phyloP scores from a whole-genome alignment of 2,329 filamentous ascomycete species.

The Colletotrichum sp. region DNA sequence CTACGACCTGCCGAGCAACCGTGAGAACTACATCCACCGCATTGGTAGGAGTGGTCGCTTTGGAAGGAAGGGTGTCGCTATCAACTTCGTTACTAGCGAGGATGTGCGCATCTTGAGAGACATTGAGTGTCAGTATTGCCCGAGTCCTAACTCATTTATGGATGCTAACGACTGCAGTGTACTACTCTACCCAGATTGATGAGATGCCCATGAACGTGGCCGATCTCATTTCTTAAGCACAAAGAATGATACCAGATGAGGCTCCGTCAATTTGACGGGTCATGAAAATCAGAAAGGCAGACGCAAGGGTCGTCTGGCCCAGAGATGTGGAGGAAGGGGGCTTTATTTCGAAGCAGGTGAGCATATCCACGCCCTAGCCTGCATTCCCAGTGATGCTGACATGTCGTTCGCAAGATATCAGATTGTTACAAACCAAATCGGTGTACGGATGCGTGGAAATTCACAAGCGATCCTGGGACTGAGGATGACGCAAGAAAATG shows the following conservation, averaged over 20 bases:
- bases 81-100: constrained; percentile 99
- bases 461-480: neutral
- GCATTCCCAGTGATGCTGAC: neutral
- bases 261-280: neutral
- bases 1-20: constrained; percentile 96
- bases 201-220: constrained; percentile 98
- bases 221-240: constrained; percentile 57
- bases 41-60: constrained; percentile 96
- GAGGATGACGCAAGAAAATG: neutral
- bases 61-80: constrained; percentile 96
- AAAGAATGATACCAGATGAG: neutral
- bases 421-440: neutral
- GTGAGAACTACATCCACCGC: constrained; percentile 99
- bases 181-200: constrained; percentile 96
- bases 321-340: constrained; percentile 23
- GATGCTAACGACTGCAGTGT: constrained; percentile 62
- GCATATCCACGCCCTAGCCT: neutral
- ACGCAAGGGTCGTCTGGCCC: constrained; percentile 4
- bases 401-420: neutral
- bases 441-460: neutral
- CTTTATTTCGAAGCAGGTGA: constrained; percentile 14
- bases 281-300: neutral
- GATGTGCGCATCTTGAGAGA: constrained; percentile 97
- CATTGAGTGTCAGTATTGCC: constrained; percentile 78
- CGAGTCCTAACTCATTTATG: neutral